These are phyloP conservation scores for Cystofilobasidium macerans DNA, from an alignment of 768 basidiomycete genomes.

Conservation along the genomic window DNA sequence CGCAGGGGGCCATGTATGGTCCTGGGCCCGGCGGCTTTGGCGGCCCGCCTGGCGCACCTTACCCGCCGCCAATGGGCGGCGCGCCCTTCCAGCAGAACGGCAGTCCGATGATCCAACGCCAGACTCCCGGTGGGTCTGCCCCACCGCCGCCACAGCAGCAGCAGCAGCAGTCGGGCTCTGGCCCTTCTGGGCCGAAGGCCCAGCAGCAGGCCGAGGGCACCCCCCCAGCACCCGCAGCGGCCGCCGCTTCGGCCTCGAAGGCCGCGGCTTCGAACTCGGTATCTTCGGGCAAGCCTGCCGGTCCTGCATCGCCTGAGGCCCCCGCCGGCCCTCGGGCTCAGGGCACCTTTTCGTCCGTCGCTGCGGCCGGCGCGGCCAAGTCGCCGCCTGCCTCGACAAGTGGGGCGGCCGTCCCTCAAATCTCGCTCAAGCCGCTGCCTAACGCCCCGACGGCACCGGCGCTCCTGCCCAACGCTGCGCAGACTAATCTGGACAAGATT, in stretches of 20 bases:
- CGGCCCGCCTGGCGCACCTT: neutral
- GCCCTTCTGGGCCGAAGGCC: neutral
- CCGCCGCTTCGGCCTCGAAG: neutral
- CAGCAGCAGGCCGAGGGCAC: neutral
- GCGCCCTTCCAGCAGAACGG: slow-evolving; percentile 9
- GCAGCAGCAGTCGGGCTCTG: neutral
- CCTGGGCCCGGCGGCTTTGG: slow-evolving; percentile 7
- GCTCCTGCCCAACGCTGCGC: neutral
- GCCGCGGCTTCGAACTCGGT: slow-evolving; percentile 2
- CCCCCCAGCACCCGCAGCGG: neutral
- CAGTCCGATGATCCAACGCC: neutral
- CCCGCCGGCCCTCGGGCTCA: slow-evolving; percentile 19
- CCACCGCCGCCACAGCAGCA: neutral
- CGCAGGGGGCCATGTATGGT: slow-evolving; percentile 15
- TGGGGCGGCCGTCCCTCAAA: slow-evolving; percentile 4
- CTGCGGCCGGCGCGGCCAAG: neutral
- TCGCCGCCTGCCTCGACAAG: neutral
- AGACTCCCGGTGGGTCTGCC: neutral
- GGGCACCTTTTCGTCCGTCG: neutral
- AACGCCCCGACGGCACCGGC: neutral
- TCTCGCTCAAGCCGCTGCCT: slow-evolving; percentile 9
- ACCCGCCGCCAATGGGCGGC: neutral
- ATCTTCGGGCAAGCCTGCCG: neutral
- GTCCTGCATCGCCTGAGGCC: neutral
- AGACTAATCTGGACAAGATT: slow-evolving; percentile 25